Base-by-base conservation (phyloP, 495 filamentous ascomycete species). In the Thermochaetoides thermophila region DNA sequence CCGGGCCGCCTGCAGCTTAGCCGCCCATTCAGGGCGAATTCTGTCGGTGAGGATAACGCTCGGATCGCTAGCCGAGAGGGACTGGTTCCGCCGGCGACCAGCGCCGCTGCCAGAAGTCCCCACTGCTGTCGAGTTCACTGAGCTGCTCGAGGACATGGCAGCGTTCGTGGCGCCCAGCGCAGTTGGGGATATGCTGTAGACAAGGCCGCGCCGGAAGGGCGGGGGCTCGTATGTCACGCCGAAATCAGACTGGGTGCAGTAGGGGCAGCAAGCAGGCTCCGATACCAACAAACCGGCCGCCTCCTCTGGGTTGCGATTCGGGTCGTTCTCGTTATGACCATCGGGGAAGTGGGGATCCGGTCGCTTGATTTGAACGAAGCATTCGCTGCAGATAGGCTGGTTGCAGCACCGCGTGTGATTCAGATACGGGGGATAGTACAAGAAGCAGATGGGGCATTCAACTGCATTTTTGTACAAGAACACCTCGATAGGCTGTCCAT, bases 291-390 rank as follows among this genome's bases (percentile, higher is more conserved):
- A 63, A 2, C 72, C 74, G 7, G 76, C 71, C 0, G 45, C 80
- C 64, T 44, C 64, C 44, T 45, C 59, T 40, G 49, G 50, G 48
- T 57, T 60, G 31, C 38, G 59, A 36, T 47, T 60, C 29, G 41
- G 56, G 43, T 46, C 64, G 26, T 39, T 60, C 42, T 55, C 71
- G 57, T 43, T 66, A 42, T 80, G 74, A 32, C 92, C 84, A 53
- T 97, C 89, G 8, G 89, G 89, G 26, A 83, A 78, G 58, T 97
- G 89, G 10, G 89, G 89, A 46, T 97, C 89, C 7, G 87, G 83
- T 16, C 89, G 73, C 61, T 93, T 97, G 51, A 97, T 97, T 51
- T 97, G 89, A 7, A 97, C 91, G 46, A 97, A 97, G 52, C 89
- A 97, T 60, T 97, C 89, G 29, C 89, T 96, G 61, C 89, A 97